Conservation (phyloP, 139 green algal species). For the Chlorella vulgaris region DNA sequence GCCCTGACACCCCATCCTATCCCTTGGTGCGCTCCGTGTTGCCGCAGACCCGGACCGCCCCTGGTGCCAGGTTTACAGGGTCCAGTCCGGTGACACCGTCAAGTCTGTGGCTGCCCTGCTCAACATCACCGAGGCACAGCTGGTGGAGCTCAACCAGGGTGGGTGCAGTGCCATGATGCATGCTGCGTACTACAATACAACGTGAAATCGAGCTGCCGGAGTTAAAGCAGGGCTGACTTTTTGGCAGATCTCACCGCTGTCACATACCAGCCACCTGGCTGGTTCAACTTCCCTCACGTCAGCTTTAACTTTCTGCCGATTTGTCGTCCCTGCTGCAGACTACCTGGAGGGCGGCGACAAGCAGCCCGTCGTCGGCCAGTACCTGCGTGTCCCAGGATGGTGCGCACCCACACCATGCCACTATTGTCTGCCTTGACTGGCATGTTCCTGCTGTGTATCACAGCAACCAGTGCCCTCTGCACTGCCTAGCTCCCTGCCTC, state of each 20-base stretch:
- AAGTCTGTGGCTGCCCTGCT: conserved; percentile 28
- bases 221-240: background rate
- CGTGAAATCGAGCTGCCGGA: too few species aligned
- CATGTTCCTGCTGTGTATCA: background rate
- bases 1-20: background rate
- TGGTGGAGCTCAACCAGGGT: conserved; percentile 38
- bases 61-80: conserved; percentile 43
- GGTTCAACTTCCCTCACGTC: too few species aligned
- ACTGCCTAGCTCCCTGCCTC: background rate
- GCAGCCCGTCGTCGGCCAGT: conserved; percentile 5
- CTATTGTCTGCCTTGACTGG: background rate
- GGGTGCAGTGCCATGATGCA: too few species aligned
- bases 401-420: background rate
- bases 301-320: too few species aligned
- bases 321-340: conserved; percentile 2
- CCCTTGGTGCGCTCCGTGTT: background rate
- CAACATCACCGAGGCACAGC: conserved; percentile 3
- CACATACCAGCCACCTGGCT: too few species aligned
- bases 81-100: conserved; percentile 42
- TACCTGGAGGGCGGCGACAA: background rate
- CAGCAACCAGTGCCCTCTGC: background rate
- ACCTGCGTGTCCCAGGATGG: conserved; percentile 22
- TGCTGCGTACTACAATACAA: background rate
- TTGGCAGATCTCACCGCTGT: background rate
- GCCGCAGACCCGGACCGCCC: conserved; percentile 18